Evolutionary conservation across 2,329 filamentous ascomycete species (phyloP), one percentile per base, ranked within the genome.

Genomic region (Cordyceps cicadae): DNA sequence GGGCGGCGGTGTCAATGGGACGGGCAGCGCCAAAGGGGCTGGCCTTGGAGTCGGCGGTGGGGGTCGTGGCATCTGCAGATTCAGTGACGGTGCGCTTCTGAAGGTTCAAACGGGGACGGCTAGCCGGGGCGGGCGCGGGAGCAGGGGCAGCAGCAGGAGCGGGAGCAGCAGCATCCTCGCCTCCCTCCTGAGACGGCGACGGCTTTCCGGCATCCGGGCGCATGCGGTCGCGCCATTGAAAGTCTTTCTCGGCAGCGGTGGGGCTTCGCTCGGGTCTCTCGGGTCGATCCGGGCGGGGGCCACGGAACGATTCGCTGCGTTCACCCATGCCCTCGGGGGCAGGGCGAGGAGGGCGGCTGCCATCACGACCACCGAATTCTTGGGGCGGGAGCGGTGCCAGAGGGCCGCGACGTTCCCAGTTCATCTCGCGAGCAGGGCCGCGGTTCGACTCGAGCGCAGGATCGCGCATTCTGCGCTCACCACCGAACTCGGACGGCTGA

Each of bases 361-460:
- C 81, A 45, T 86, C 83, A 63, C 84, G 80, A 56, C 80, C 79
- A 54, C 74, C 76, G 60, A 78, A 77, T 64, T 86, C 82, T 51
- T 76, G 66, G 62, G 77, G 81, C 56, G 79, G 79, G 66, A 77
- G 80, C 24, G 93, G 90, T 48, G 93, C 90, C 60, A 97, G 81
- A 43, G 94, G 94, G 14, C 94, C 94, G 71, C 90, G 94, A 68
- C 94, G 89, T 76, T 97, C 93, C 94, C 94, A 99, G 75, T 91
- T 95, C 52, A 86, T 83, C 65, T 89, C 88, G 67, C 89, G 87
- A 64, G 86, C 79, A 63, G 85, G 79, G 29, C 50, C 58, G 32
- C 58, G 58, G 65, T 83, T 85, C 65, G 87, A 85, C 62, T 83
- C 82, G 54, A 70, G 69, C 54, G 67, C 70, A 56, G 84, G 84